Percentiles rank a stretch among this genome's conserved stretches.
Evolutionary conservation across 1,139 yeast genomes (phyloP).

Genomic region (Magnusiomyces suaveolens): DNA sequence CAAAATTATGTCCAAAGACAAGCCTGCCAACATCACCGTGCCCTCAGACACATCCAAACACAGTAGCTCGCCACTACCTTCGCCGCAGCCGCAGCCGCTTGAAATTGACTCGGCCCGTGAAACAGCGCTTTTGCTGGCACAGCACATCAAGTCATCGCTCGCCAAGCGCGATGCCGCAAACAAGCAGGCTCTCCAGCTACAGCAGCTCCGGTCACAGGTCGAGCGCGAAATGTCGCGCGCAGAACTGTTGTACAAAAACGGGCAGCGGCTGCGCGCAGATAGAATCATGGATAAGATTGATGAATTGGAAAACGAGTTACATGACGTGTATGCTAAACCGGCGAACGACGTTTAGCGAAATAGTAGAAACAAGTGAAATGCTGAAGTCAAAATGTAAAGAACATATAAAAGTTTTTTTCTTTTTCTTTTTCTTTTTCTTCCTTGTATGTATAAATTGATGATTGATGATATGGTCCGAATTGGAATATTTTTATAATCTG

Average conservation of each 20-base stretch:
- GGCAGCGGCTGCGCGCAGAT: constrained; percentile 13
- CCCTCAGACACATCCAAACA: not conserved
- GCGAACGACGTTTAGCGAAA: not conserved
- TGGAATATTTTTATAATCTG: no score
- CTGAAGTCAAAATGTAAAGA: no score
- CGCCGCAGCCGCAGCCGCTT: not conserved
- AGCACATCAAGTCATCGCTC: constrained; percentile 14
- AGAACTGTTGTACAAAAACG: constrained; percentile 13
- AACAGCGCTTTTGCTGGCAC: constrained; percentile 13
- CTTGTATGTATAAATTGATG: no score
- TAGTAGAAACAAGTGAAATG: not conserved
- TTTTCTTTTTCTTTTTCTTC: no score
- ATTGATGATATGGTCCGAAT: no score
- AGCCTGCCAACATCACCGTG: not conserved
- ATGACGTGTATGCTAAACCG: constrained; percentile 7
- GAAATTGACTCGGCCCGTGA: constrained; percentile 6
- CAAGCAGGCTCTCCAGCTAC: constrained; percentile 11
- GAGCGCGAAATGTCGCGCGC: constrained; percentile 14
- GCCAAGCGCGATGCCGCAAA: constrained; percentile 15
- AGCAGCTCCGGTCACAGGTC: constrained; percentile 14
- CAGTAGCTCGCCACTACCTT: not conserved
- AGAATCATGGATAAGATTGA: constrained; percentile 15
- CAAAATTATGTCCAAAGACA: constrained; percentile 14
- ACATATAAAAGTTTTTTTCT: no score
- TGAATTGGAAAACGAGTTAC: constrained; percentile 13